Percentiles rank a stretch among this genome's conserved stretches.
Evolutionary conservation across 148 eudicot genomes (phyloP).

Genomic region (Silene conica): DNA sequence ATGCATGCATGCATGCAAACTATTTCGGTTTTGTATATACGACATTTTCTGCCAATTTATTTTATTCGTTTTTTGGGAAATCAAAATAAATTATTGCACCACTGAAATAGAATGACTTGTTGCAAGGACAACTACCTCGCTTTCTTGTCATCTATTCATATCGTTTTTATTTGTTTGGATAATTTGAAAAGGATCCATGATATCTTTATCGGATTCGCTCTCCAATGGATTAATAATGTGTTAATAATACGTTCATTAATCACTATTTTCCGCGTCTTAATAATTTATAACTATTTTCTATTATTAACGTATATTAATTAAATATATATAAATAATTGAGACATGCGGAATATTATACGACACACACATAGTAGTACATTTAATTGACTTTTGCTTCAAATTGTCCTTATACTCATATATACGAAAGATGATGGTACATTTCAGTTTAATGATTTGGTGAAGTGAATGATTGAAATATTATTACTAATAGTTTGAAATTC

Average conservation of each 20-base stretch:
- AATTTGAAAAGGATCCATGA: conserved; percentile 27
- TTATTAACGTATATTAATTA: too few relatives aligned
- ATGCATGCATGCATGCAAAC: conserved; percentile 4
- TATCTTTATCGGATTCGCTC: neutral
- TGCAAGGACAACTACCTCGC: neutral
- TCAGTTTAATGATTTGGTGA: too few relatives aligned
- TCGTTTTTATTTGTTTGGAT: conserved; percentile 11
- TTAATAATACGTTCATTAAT: too few relatives aligned
- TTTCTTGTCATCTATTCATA: neutral
- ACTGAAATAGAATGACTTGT: conserved; percentile 17
- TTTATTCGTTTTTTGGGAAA: neutral
- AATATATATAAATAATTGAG: too few relatives aligned
- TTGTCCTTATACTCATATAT: neutral
- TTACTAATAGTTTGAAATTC: too few relatives aligned
- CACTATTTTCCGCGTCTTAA: too few relatives aligned
- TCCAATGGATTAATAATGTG: too few relatives aligned
- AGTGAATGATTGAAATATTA: too few relatives aligned
- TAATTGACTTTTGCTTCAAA: neutral
- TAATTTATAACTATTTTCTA: too few relatives aligned
- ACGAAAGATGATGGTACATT: neutral
- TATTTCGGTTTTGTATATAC: too few relatives aligned
- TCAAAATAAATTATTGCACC: neutral
- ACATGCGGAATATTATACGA: too few relatives aligned
- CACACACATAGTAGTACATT: too few relatives aligned
- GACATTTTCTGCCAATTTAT: neutral